Evolutionary conservation across 164 flowering plant genomes (phyloP).

Genomic region (Umbilicus rupestris): DNA sequence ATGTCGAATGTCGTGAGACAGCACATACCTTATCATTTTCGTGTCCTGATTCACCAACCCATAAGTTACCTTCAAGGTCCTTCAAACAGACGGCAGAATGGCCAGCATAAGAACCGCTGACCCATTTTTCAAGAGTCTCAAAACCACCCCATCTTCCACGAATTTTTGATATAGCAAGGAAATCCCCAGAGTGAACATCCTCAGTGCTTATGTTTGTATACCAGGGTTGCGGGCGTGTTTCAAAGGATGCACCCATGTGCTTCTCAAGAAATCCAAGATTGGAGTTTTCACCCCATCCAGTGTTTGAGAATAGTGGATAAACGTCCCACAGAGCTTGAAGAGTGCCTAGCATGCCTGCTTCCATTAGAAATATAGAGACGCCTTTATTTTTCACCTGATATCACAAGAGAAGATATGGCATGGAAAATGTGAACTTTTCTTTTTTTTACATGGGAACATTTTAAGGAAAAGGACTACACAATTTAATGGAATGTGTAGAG

Average conservation of each 20-base stretch:
- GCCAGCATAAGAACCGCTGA: slow-evolving; percentile 91
- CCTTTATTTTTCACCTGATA: slow-evolving; percentile 76
- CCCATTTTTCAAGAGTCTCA: slow-evolving; percentile 98
- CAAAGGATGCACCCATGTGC: slow-evolving; percentile 83
- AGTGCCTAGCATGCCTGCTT: slow-evolving; percentile 95
- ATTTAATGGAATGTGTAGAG: too few relatives aligned
- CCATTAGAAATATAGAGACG: slow-evolving; percentile 87
- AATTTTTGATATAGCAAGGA: slow-evolving; percentile 86
- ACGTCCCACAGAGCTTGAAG: slow-evolving; percentile 93
- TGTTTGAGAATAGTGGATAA: slow-evolving; percentile 79
- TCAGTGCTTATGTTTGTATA: slow-evolving; percentile 56
- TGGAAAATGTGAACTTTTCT: too few relatives aligned
- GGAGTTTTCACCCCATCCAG: slow-evolving; percentile 90
- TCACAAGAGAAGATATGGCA: not conserved
- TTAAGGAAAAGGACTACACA: too few relatives aligned
- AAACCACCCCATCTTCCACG: slow-evolving; percentile 99
- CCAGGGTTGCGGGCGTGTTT: slow-evolving; percentile 84
- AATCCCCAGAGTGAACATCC: slow-evolving; percentile 92
- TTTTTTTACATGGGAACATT: too few relatives aligned
- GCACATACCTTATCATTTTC: slow-evolving; percentile 63
- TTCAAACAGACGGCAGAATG: slow-evolving; percentile 86
- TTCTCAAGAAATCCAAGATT: slow-evolving; percentile 78
- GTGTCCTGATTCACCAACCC: slow-evolving; percentile 98
- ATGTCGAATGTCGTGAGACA: not conserved
- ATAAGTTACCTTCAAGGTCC: slow-evolving; percentile 88